phyloP scores from a whole-genome alignment of 2,329 filamentous ascomycete species.

The Alternaria sp. region DNA sequence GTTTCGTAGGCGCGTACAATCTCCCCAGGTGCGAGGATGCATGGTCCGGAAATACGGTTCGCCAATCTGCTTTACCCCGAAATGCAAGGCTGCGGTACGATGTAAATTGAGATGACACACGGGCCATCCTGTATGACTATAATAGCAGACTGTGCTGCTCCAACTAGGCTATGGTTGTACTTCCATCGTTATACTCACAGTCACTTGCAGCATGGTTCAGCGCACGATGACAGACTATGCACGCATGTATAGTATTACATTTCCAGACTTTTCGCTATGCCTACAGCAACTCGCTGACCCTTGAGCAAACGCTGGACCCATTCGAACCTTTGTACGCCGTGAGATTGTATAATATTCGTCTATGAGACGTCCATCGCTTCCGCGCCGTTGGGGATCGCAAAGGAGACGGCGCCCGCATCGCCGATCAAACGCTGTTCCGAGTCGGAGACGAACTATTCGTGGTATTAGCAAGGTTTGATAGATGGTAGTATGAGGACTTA shows the following conservation, averaged over 20 bases:
- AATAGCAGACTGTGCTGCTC: neutral
- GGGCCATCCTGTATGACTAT: neutral
- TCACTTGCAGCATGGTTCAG: neutral
- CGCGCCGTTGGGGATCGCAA: conserved; percentile 61
- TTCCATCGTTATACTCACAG: neutral
- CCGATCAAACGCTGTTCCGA: conserved; percentile 94
- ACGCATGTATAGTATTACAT: conserved; percentile 1
- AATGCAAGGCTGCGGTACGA: neutral
- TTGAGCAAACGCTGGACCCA: conserved; percentile 28
- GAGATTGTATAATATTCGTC: conserved; percentile 2
- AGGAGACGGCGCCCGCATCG: conserved; percentile 79
- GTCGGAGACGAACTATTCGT: conserved; percentile 74
- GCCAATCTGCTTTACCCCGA: neutral
- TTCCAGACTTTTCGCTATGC: conserved; percentile 7
- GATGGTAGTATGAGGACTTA: conserved; percentile 18
- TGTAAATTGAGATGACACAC: neutral
- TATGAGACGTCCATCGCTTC: conserved; percentile 75
- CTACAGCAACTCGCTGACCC: neutral
- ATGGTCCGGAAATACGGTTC: neutral
- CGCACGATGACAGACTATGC: neutral
- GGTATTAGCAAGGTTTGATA: conserved; percentile 20
- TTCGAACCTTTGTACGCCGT: conserved; percentile 31
- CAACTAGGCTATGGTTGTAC: neutral
- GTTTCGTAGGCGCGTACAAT: neutral
- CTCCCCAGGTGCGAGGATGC: neutral